Conservation (phyloP, 1,284 basidiomycete species). For the Moesziomyces sp. region DNA sequence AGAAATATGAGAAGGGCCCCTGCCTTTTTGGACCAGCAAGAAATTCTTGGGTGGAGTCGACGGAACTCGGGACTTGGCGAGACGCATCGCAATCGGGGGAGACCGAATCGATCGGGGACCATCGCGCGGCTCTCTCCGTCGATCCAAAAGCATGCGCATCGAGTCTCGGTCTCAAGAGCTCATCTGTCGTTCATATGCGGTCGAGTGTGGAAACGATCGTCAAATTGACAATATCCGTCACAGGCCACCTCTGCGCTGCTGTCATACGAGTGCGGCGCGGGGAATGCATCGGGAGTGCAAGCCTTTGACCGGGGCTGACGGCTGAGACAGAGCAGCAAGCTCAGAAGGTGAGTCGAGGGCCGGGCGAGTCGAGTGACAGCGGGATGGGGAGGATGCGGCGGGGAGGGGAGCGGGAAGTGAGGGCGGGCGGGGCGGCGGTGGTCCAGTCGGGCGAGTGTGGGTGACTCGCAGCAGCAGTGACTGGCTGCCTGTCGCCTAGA, state of each 20-base stretch:
- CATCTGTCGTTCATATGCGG: neutral
- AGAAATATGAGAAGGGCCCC: neutral
- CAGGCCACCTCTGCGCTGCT: neutral
- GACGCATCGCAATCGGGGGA: neutral
- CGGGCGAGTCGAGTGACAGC: neutral
- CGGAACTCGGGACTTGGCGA: constrained; percentile 8
- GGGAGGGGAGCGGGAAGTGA: constrained; percentile 1
- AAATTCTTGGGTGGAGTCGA: constrained; percentile 17
- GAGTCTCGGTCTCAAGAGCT: neutral
- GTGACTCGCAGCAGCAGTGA: constrained; percentile 3
- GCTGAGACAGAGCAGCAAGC: neutral
- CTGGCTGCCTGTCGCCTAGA: constrained; percentile 1
- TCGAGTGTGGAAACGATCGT: neutral
- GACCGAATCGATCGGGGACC: neutral
- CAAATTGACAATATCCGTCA: neutral
- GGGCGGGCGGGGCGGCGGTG: neutral
- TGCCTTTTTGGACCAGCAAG: neutral
- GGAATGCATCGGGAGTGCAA: neutral
- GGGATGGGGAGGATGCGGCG: constrained; percentile 13
- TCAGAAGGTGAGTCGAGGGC: no score
- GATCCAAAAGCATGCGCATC: neutral
- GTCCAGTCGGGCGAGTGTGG: neutral
- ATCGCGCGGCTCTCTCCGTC: neutral
- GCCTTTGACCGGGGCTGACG: neutral
- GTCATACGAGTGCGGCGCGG: neutral